Conservation (phyloP, 441 rosid species). For the Eutrema salsugineum region DNA sequence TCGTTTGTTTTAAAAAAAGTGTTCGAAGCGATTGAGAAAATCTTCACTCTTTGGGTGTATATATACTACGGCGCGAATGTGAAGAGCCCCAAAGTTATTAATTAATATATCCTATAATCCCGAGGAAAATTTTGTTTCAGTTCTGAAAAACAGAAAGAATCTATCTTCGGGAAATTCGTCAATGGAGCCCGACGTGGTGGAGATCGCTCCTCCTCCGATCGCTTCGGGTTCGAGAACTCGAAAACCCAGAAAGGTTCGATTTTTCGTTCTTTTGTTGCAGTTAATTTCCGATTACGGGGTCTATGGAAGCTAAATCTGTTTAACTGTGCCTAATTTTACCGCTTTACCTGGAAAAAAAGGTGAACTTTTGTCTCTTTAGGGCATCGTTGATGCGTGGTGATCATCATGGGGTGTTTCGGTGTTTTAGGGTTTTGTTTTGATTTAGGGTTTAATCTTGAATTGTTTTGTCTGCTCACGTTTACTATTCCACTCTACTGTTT, state of each 20-base stretch:
- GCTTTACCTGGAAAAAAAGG: not conserved
- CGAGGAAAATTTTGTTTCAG: not conserved
- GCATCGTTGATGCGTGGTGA: conserved; percentile 9
- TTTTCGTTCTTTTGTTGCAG: not conserved
- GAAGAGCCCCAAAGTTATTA: not conserved
- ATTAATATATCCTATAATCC: not conserved
- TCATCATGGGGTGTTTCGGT: not conserved
- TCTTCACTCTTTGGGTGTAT: conserved; percentile 4
- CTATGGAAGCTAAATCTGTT: not conserved
- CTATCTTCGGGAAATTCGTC: conserved; percentile 1
- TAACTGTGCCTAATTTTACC: not conserved
- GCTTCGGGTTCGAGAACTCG: conserved; percentile 33
- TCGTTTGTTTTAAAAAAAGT: not conserved
- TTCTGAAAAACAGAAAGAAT: not conserved
- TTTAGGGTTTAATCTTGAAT: conserved; percentile 1
- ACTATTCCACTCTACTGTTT: not conserved
- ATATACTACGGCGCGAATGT: conserved; percentile 27
- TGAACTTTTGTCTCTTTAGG: not conserved
- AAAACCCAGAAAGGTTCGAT: conserved; percentile 56
- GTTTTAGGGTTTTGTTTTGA: conserved; percentile 4
- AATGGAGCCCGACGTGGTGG: conserved; percentile 32
- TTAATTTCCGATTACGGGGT: not conserved
- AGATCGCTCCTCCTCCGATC: conserved; percentile 39
- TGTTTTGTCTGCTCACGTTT: not conserved
- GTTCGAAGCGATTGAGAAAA: not conserved